Percentiles rank a stretch among this genome's conserved stretches.
Evolutionary conservation across 2,329 filamentous ascomycete species (phyloP).

Genomic region (Paracorniculantispora psalliotae): DNA sequence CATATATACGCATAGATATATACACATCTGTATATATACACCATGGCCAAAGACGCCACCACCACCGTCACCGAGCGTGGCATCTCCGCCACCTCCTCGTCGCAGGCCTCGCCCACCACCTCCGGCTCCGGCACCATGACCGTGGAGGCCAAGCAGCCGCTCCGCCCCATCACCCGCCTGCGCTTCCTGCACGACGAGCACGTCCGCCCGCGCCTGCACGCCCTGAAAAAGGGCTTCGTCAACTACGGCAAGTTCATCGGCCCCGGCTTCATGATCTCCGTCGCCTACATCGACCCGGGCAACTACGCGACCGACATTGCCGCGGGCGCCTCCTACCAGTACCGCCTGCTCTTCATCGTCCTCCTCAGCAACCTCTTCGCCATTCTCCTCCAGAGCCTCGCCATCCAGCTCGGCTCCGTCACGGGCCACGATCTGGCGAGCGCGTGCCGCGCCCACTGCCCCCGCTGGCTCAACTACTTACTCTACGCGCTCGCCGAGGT

Average conservation of each 20-base stretch:
- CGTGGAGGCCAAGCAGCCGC: background rate
- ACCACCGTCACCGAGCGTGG: background rate
- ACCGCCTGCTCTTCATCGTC: constrained; percentile 62
- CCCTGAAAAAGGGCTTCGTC: background rate
- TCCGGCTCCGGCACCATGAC: background rate
- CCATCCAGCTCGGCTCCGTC: constrained; percentile 65
- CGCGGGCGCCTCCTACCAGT: constrained; percentile 61
- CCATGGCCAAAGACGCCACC: constrained; percentile 2
- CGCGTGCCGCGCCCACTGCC: constrained; percentile 60
- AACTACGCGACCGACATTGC: constrained; percentile 69
- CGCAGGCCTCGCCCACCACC: background rate
- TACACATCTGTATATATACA: no score
- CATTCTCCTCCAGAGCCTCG: constrained; percentile 63
- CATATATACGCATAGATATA: background rate
- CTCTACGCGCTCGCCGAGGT: constrained; percentile 60
- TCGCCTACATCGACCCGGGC: constrained; percentile 57
- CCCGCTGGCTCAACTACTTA: constrained; percentile 57
- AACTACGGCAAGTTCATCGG: constrained; percentile 43
- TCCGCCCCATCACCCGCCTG: background rate
- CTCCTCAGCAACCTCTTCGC: constrained; percentile 66
- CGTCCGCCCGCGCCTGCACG: background rate
- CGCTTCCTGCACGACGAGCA: background rate
- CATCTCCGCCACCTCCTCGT: background rate
- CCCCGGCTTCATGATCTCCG: constrained; percentile 61
- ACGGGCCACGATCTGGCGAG: constrained; percentile 63